Conservation (phyloP, 2,329 filamentous ascomycete genomes). For the Verticillium longisporum region DNA sequence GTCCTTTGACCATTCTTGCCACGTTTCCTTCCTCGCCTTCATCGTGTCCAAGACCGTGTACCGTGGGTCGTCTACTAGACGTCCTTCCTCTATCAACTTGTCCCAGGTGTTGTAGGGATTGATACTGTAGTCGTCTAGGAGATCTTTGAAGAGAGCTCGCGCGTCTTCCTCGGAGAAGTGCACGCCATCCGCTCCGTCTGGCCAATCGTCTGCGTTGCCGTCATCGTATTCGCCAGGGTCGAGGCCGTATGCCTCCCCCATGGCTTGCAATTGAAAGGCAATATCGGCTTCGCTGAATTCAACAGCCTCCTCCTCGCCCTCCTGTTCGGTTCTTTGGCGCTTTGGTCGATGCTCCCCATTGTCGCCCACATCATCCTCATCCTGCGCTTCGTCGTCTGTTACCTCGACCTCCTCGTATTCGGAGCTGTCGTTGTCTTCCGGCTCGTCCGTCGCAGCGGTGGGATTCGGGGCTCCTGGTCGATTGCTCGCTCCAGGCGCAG, state of each 20-base stretch:
- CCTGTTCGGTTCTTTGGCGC: slow-evolving; percentile 49
- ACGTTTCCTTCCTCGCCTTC: slow-evolving; percentile 73
- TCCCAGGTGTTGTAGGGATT: slow-evolving; percentile 92
- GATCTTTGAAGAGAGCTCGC: slow-evolving; percentile 70
- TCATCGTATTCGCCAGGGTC: slow-evolving; percentile 72
- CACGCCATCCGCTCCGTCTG: slow-evolving; percentile 65
- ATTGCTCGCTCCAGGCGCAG: background rate
- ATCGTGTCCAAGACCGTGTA: slow-evolving; percentile 81
- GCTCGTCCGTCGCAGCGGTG: slow-evolving; percentile 10
- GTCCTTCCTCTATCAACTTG: slow-evolving; percentile 74
- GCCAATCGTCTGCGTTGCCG: slow-evolving; percentile 52
- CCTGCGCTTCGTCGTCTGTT: slow-evolving; percentile 40
- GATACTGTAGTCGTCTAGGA: slow-evolving; percentile 75
- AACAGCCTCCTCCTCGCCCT: slow-evolving; percentile 48
- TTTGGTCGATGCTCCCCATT: slow-evolving; percentile 45
- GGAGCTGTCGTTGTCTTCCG: slow-evolving; percentile 45
- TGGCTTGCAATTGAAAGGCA: slow-evolving; percentile 80
- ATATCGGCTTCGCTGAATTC: slow-evolving; percentile 96
- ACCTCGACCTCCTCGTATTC: slow-evolving; percentile 75
- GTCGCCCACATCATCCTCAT: slow-evolving; percentile 27
- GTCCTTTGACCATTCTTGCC: slow-evolving; percentile 75
- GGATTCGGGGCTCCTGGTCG: slow-evolving; percentile 8
- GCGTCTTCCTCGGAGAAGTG: slow-evolving; percentile 71
- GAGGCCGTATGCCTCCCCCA: slow-evolving; percentile 78
- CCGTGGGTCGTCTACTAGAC: slow-evolving; percentile 75